These are phyloP conservation scores for Cyclocybe aegerita DNA, from an alignment of 768 basidiomycete species.

Conservation along the genomic window DNA sequence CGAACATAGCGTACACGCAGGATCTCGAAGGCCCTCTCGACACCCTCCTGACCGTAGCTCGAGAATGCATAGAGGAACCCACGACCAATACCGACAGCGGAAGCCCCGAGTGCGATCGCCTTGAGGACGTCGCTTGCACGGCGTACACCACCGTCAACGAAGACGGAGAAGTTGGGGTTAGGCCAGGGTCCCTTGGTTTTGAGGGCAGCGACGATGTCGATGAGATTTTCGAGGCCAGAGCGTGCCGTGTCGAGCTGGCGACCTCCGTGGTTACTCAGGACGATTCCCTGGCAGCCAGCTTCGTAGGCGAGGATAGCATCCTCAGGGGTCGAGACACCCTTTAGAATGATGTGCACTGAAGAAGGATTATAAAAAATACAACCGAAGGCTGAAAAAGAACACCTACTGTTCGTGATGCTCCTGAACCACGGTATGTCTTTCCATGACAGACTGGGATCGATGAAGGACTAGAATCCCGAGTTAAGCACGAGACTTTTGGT, in stretches of 20 bases:
- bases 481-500: background rate
- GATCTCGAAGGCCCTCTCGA: slow-evolving; percentile 78
- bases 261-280: slow-evolving; percentile 21
- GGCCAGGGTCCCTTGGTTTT: slow-evolving; percentile 51
- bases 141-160: slow-evolving; percentile 36
- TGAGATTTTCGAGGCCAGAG: slow-evolving; percentile 69
- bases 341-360: slow-evolving; percentile 19
- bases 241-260: slow-evolving; percentile 51
- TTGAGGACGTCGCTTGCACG: slow-evolving; percentile 84
- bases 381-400: slow-evolving; percentile 36
- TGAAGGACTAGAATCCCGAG: slow-evolving; percentile 67
- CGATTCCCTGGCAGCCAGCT: slow-evolving; percentile 20
- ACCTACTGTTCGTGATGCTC: slow-evolving; percentile 63
- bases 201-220: slow-evolving; percentile 64
- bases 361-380: background rate
- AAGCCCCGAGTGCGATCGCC: slow-evolving; percentile 72
- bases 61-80: slow-evolving; percentile 88
- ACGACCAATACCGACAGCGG: slow-evolving; percentile 71
- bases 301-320: slow-evolving; percentile 21
- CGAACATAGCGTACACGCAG: slow-evolving; percentile 48
- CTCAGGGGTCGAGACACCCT: slow-evolving; percentile 20
- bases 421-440: slow-evolving; percentile 79
- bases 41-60: slow-evolving; percentile 84
- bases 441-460: slow-evolving; percentile 89
- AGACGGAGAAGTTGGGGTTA: slow-evolving; percentile 71